Percentiles rank a stretch among this genome's conserved stretches.
These are phyloP conservation scores for Penicillium subrubescens DNA, from an alignment of 495 filamentous ascomycete genomes.

Conservation along the genomic window DNA sequence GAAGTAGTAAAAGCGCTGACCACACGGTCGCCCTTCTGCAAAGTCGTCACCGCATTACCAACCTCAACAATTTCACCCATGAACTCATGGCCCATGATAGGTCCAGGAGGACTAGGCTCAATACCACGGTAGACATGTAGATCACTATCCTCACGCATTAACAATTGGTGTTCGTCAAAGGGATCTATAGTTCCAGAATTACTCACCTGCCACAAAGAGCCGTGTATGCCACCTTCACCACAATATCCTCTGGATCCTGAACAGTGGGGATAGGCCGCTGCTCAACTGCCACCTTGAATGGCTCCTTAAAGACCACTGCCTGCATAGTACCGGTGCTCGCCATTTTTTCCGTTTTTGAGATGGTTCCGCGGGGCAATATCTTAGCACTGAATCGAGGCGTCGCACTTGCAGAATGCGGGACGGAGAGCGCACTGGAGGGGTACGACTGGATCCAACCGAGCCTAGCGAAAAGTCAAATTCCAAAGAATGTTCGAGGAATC, in stretches of 20 bases:
- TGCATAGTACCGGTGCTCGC: conserved; percentile 39
- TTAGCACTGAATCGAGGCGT: background rate
- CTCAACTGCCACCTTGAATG: conserved; percentile 50
- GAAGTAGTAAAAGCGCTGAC: conserved; percentile 86
- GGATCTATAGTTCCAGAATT: conserved; percentile 5
- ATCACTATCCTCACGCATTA: conserved; percentile 56
- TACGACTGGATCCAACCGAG: background rate
- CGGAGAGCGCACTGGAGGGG: background rate
- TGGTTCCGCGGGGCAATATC: background rate
- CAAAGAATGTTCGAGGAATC: conserved; percentile 4
- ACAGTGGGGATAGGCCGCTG: conserved; percentile 58
- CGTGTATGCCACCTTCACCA: conserved; percentile 83
- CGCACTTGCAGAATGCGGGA: conserved; percentile 7
- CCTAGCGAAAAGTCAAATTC: conserved; percentile 7
- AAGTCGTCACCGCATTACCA: conserved; percentile 66
- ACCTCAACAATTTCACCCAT: conserved; percentile 71
- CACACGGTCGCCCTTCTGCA: conserved; percentile 76
- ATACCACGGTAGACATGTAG: conserved; percentile 88
- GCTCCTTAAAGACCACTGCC: conserved; percentile 53
- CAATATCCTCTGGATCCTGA: conserved; percentile 70
- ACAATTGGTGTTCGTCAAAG: background rate
- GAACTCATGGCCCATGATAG: conserved; percentile 77
- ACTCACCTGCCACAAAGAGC: conserved; percentile 89
- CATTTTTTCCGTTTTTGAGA: conserved; percentile 10
- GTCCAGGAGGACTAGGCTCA: conserved; percentile 63